A percentile compares a stretch with the other conserved stretches of the same genome.
Conservation (phyloP, 1,139 yeast species). For the Magnusiomyces clavatus region DNA sequence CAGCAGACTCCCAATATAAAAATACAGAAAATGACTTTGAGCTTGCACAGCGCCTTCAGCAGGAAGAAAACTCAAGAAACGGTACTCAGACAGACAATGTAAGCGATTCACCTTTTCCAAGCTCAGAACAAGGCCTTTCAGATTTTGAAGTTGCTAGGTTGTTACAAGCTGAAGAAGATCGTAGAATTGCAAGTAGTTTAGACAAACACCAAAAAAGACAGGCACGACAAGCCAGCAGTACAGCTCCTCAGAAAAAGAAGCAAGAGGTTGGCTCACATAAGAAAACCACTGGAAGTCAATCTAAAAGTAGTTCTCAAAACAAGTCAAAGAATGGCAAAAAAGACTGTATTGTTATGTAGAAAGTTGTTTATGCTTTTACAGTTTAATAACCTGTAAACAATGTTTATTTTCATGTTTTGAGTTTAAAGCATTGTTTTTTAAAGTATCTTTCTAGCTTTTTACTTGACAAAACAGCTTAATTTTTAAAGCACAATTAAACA, state of each 20-base stretch:
- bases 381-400: too few relatives aligned
- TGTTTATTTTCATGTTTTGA: too few relatives aligned
- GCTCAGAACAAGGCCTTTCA: constrained; percentile 16
- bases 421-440: too few relatives aligned
- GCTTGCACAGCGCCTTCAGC: background rate
- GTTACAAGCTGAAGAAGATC: constrained; percentile 60
- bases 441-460: too few relatives aligned
- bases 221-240: constrained; percentile 5
- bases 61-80: background rate
- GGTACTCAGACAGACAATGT: constrained; percentile 29
- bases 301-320: background rate
- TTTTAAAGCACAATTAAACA: too few relatives aligned
- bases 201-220: constrained; percentile 14
- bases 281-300: background rate
- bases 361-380: background rate
- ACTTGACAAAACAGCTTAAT: too few relatives aligned
- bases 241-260: background rate
- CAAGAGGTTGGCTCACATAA: background rate
- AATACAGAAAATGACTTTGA: background rate
- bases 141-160: constrained; percentile 44
- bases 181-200: constrained; percentile 41
- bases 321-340: background rate
- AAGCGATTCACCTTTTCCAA: constrained; percentile 8
- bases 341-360: background rate
- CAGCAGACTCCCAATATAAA: background rate